phyloP scores from a whole-genome alignment of 208 protist genomes.

The Crithidia brevicula region DNA sequence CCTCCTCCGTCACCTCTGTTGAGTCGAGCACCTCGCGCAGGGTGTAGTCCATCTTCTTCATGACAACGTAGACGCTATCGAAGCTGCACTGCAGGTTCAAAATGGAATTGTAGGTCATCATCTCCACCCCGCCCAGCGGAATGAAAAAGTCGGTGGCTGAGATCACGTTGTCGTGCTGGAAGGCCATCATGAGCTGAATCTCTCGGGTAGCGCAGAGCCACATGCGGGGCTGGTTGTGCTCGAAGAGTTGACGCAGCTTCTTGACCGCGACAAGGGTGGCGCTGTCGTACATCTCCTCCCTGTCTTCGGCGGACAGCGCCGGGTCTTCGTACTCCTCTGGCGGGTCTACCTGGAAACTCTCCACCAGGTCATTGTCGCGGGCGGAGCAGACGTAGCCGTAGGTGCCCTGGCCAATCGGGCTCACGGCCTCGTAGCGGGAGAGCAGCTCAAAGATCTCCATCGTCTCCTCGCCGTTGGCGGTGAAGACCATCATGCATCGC shows the following conservation, averaged over 20 bases:
- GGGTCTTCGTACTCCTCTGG: conserved; percentile 55
- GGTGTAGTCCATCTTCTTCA: conserved; percentile 91
- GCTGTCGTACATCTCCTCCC: conserved; percentile 59
- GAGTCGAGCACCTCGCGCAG: conserved; percentile 87
- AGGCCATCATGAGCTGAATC: conserved; percentile 86
- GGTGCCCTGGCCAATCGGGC: conserved; percentile 67
- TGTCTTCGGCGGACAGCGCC: conserved; percentile 47
- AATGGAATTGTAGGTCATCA: conserved; percentile 76
- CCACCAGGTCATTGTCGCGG: conserved; percentile 67
- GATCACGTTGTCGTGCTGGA: conserved; percentile 86
- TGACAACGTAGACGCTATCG: conserved; percentile 87
- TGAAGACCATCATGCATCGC: conserved; percentile 72
- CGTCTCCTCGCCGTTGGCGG: conserved; percentile 48
- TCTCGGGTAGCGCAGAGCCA: conserved; percentile 87
- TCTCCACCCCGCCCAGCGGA: conserved; percentile 72
- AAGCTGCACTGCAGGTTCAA: conserved; percentile 55
- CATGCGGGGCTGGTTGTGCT: conserved; percentile 79
- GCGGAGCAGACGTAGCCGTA: conserved; percentile 86
- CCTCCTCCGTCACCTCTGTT: conserved; percentile 27
- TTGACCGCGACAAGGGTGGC: conserved; percentile 80
- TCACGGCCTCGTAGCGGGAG: conserved; percentile 72
- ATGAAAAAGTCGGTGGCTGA: conserved; percentile 84
- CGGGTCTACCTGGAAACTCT: conserved; percentile 48
- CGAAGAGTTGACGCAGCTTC: conserved; percentile 78
- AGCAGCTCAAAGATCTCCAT: conserved; percentile 80